phyloP scores from a whole-genome alignment of 75 land plant species.

The Pinus albicaulis region DNA sequence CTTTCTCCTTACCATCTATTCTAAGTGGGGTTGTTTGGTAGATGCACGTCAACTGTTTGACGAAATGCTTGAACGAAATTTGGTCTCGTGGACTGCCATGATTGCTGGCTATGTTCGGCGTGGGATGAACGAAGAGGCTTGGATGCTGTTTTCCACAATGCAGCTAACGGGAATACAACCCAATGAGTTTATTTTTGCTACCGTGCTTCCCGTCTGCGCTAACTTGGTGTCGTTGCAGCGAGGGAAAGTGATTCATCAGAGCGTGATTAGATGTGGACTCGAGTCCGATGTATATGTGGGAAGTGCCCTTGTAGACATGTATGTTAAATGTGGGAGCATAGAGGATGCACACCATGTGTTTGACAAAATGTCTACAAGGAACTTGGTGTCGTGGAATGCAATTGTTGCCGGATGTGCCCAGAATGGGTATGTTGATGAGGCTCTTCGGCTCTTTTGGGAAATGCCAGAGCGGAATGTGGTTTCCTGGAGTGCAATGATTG shows the following conservation, averaged over 20 bases:
- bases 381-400: conserved; percentile 21
- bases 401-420: conserved; percentile 19
- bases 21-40: conserved; percentile 20
- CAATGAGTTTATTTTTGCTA: conserved; percentile 45
- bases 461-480: conserved; percentile 21
- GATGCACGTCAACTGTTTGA: conserved; percentile 61
- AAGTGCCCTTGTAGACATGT: conserved; percentile 19
- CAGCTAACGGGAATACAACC: conserved; percentile 13
- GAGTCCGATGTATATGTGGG: conserved; percentile 6
- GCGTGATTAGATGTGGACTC: conserved; percentile 1
- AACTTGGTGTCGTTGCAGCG: background rate
- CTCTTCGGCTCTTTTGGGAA: conserved; percentile 2
- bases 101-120: conserved; percentile 33
- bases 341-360: conserved; percentile 14
- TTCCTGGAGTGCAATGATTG: conserved; percentile 27
- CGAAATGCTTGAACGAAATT: conserved; percentile 32
- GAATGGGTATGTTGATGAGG: conserved; percentile 11
- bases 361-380: conserved; percentile 2
- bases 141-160: conserved; percentile 27
- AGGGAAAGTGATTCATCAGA: conserved; percentile 3
- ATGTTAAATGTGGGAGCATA: conserved; percentile 15
- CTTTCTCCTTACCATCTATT: conserved; percentile 19
- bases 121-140: conserved; percentile 28
- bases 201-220: conserved; percentile 18
- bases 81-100: conserved; percentile 59